Percentiles rank a stretch among this genome's conserved stretches.
Evolutionary conservation across 148 eudicot genomes (phyloP).

Genomic region (Cornus controversa): DNA sequence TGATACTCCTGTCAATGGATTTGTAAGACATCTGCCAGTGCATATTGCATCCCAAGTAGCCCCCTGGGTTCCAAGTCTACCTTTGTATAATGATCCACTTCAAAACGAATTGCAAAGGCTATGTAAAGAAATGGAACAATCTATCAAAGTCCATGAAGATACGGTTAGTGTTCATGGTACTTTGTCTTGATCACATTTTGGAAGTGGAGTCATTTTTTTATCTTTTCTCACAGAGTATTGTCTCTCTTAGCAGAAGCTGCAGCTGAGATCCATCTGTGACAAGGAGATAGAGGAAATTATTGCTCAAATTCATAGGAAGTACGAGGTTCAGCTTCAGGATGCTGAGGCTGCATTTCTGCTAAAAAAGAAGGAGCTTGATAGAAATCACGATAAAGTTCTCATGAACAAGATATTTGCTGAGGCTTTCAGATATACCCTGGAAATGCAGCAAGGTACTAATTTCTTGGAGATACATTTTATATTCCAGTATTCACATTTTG

Average conservation of each 20-base stretch:
- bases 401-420: slow-evolving; percentile 73
- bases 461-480: background rate
- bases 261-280: slow-evolving; percentile 56
- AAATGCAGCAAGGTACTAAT: slow-evolving; percentile 47
- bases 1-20: slow-evolving; percentile 21
- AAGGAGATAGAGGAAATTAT: slow-evolving; percentile 62
- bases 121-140: slow-evolving; percentile 35
- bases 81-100: slow-evolving; percentile 55
- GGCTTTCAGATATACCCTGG: slow-evolving; percentile 63
- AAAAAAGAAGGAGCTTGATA: slow-evolving; percentile 60
- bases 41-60: slow-evolving; percentile 25
- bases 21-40: slow-evolving; percentile 14
- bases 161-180: slow-evolving; percentile 12
- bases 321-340: slow-evolving; percentile 48
- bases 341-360: slow-evolving; percentile 49
- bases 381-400: slow-evolving; percentile 39
- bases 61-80: slow-evolving; percentile 15
- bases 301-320: slow-evolving; percentile 55
- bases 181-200: background rate
- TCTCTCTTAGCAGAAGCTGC: slow-evolving; percentile 46
- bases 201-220: background rate
- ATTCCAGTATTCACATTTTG: background rate
- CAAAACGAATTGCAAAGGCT: slow-evolving; percentile 55
- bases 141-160: slow-evolving; percentile 22
- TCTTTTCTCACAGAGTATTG: slow-evolving; percentile 7